Evolutionary conservation across 176 grass and related monocot species (phyloP).

Genomic region (Triticum dicoccoides): DNA sequence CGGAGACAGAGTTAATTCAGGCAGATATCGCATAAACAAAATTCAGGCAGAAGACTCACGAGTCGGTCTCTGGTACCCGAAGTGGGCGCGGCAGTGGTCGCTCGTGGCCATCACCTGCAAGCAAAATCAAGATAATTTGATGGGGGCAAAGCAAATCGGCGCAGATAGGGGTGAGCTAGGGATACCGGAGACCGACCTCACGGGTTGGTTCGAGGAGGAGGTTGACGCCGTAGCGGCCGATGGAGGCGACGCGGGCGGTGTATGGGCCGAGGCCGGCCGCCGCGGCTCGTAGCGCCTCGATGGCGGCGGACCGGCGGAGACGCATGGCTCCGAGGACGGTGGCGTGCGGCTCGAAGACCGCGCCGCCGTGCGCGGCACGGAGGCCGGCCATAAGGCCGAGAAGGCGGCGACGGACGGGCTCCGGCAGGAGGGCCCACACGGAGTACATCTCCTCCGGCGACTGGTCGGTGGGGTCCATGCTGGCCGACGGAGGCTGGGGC

Average conservation of each 20-base stretch:
- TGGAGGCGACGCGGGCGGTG: slow-evolving; percentile 39
- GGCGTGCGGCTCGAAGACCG: slow-evolving; percentile 71
- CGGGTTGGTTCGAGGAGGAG: slow-evolving; percentile 68
- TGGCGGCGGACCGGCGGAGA: slow-evolving; percentile 37
- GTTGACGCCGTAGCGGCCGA: slow-evolving; percentile 62
- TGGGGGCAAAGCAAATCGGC: neutral
- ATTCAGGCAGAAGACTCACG: slow-evolving; percentile 30
- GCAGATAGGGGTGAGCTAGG: neutral
- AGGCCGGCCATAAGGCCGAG: slow-evolving; percentile 66
- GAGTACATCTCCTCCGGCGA: slow-evolving; percentile 64
- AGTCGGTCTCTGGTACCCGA: slow-evolving; percentile 54
- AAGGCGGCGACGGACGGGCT: slow-evolving; percentile 48
- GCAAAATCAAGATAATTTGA: neutral
- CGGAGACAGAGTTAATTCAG: neutral
- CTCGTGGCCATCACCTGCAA: slow-evolving; percentile 60
- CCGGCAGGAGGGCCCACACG: slow-evolving; percentile 70
- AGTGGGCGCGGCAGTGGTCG: slow-evolving; percentile 49
- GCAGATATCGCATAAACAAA: neutral
- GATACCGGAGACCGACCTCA: slow-evolving; percentile 47
- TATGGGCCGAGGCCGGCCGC: slow-evolving; percentile 49
- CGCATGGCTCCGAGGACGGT: slow-evolving; percentile 68
- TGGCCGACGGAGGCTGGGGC: neutral
- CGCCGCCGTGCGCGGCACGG: slow-evolving; percentile 58
- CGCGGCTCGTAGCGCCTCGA: slow-evolving; percentile 50
- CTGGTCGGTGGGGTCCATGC: slow-evolving; percentile 21